A percentile compares a stretch with the other conserved stretches of the same genome.
Conservation (phyloP, 805 yeast genomes). For the Candida oleophila region DNA sequence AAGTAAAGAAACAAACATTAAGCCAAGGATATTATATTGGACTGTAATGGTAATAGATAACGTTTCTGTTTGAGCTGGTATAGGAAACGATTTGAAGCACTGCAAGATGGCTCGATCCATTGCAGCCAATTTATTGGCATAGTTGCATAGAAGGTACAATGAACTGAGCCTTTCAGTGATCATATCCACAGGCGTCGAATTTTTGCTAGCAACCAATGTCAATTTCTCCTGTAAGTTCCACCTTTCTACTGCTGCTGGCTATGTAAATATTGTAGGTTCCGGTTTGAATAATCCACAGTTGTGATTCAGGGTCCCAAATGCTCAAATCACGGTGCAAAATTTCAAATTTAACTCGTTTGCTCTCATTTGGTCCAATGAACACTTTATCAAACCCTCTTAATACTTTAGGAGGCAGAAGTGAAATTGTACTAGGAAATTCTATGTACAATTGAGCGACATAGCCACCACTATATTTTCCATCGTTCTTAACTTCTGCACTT, state of each 20-base stretch:
- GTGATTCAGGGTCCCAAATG: slow-evolving; percentile 54
- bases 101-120: no score
- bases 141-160: no score
- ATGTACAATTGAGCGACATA: slow-evolving; percentile 54
- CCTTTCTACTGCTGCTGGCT: slow-evolving; percentile 48
- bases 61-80: no score
- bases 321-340: slow-evolving; percentile 53
- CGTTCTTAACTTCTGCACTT: slow-evolving; percentile 45
- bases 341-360: slow-evolving; percentile 38
- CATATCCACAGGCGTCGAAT: no score
- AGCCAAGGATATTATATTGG: no score
- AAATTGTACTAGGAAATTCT: slow-evolving; percentile 47
- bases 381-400: slow-evolving; percentile 61
- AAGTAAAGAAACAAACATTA: no score
- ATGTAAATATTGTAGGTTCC: slow-evolving; percentile 54
- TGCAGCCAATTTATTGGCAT: no score
- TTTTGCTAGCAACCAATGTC: slow-evolving; percentile 29
- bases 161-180: no score
- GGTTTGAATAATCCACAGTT: slow-evolving; percentile 58
- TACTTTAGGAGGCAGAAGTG: slow-evolving; percentile 52
- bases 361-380: slow-evolving; percentile 40
- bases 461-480: slow-evolving; percentile 46
- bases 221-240: slow-evolving; percentile 47
- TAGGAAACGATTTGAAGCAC: no score
- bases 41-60: not conserved